Conservation (phyloP, 192 early-diverging fungal species). For the Glomus cerebriforme region DNA sequence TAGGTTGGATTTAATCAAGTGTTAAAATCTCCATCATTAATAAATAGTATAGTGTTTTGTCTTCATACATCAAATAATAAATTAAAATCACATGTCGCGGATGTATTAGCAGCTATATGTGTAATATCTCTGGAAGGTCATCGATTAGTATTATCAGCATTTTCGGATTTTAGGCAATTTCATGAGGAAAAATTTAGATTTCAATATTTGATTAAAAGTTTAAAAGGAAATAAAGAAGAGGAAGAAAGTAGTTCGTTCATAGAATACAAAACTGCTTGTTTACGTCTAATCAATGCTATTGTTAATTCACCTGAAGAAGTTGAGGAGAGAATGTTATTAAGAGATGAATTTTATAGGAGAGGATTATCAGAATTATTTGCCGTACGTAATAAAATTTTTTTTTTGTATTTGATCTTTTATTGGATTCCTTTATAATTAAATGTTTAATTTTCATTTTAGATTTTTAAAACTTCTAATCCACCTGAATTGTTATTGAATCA, state of each 20-base stretch:
- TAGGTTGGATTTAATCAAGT: constrained; percentile 52
- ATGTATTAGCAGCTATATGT: constrained; percentile 52
- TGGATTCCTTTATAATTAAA: background rate
- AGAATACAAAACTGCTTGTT: constrained; percentile 47
- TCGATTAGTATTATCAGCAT: constrained; percentile 42
- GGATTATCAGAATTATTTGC: constrained; percentile 52
- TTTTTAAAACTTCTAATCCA: constrained; percentile 29
- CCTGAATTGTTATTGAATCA: constrained; percentile 47
- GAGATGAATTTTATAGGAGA: constrained; percentile 51
- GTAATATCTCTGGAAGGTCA: constrained; percentile 47
- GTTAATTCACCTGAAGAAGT: constrained; percentile 47
- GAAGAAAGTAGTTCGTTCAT: constrained; percentile 1
- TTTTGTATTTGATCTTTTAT: background rate
- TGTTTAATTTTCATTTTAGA: background rate
- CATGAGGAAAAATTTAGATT: constrained; percentile 57
- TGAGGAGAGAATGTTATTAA: constrained; percentile 44
- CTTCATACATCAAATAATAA: constrained; percentile 47
- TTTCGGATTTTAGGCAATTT: constrained; percentile 49
- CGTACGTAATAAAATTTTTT: constrained; percentile 35
- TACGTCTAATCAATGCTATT: constrained; percentile 51
- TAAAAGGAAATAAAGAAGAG: constrained; percentile 28
- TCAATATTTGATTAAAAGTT: constrained; percentile 48
- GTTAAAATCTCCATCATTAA: constrained; percentile 38
- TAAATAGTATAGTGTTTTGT: constrained; percentile 42
- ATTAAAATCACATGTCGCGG: constrained; percentile 45